Evolutionary conservation across 164 flowering plant species (phyloP).

Genomic region (Aristolochia fimbriata): DNA sequence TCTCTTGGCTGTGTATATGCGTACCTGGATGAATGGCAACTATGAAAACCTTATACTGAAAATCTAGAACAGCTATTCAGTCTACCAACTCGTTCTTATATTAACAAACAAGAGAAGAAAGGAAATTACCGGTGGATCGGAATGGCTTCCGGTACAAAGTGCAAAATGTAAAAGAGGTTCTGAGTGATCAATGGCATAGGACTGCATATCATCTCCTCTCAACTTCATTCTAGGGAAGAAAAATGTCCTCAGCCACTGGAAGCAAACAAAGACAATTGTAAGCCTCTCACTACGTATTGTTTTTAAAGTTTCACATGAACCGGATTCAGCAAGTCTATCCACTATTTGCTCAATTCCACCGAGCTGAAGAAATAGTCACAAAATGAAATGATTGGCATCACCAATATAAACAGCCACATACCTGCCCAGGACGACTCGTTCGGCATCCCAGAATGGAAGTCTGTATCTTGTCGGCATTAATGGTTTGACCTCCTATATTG

Average conservation of each 20-base stretch:
- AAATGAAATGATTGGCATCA: no score
- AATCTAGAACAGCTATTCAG: no score
- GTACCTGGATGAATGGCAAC: conserved; percentile 33
- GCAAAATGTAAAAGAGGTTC: conserved; percentile 93
- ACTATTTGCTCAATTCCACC: neutral
- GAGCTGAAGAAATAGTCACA: no score
- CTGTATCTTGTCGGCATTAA: conserved; percentile 83
- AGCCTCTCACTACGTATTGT: no score
- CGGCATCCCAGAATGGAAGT: conserved; percentile 74
- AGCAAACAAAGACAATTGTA: neutral
- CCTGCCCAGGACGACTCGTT: conserved; percentile 92
- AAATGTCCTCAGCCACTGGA: conserved; percentile 72
- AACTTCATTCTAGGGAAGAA: conserved; percentile 57
- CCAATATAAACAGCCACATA: conserved; percentile 2
- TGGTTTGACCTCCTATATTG: conserved; percentile 75
- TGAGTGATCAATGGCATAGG: conserved; percentile 57
- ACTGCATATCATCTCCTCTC: conserved; percentile 64
- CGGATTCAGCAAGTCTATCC: neutral
- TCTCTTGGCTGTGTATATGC: conserved; percentile 74
- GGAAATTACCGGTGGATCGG: conserved; percentile 86
- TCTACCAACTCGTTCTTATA: no score
- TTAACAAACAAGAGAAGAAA: neutral
- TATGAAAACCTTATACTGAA: neutral
- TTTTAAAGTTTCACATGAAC: no score
- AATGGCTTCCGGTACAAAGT: conserved; percentile 84